Conservation (phyloP, 139 green algal species). For the Parachlorella kessleri region DNA sequence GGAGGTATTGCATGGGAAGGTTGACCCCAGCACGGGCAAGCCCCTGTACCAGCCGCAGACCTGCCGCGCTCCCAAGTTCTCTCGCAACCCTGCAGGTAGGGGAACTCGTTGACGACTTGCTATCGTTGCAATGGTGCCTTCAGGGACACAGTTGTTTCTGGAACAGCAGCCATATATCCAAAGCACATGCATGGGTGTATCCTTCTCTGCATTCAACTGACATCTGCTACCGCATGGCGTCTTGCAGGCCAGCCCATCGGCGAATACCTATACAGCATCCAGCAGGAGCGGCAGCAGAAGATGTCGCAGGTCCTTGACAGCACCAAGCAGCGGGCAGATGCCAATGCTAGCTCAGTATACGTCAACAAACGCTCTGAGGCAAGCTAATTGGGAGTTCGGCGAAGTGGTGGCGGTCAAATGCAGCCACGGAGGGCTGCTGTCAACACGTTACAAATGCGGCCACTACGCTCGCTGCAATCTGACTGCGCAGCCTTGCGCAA, state of each 20-base stretch:
- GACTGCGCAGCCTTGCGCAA: too few species aligned
- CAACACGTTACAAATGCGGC: too few species aligned
- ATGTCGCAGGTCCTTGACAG: conserved; percentile 30
- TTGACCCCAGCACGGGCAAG: conserved; percentile 68
- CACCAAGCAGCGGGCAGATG: conserved; percentile 19
- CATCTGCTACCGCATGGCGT: too few species aligned
- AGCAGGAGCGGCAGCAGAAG: conserved; percentile 44
- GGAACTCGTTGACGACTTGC: too few species aligned
- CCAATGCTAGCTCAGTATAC: conserved; percentile 30
- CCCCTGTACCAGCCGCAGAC: conserved; percentile 73
- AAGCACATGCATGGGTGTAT: not conserved
- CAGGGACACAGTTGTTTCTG: not conserved
- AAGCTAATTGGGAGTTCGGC: too few species aligned
- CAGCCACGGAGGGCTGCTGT: too few species aligned
- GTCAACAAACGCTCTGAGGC: conserved; percentile 28
- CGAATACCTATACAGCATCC: conserved; percentile 73
- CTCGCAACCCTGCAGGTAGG: conserved; percentile 42
- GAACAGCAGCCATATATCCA: not conserved
- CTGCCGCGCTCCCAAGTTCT: conserved; percentile 40
- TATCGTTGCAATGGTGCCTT: not conserved
- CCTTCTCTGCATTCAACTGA: not conserved
- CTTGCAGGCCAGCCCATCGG: conserved; percentile 47
- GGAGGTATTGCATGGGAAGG: conserved; percentile 11
- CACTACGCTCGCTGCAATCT: too few species aligned
- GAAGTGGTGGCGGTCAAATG: too few species aligned